Evolutionary conservation across 1,139 yeast genomes (phyloP).

Genomic region (Magnusiomyces tetraspermus): DNA sequence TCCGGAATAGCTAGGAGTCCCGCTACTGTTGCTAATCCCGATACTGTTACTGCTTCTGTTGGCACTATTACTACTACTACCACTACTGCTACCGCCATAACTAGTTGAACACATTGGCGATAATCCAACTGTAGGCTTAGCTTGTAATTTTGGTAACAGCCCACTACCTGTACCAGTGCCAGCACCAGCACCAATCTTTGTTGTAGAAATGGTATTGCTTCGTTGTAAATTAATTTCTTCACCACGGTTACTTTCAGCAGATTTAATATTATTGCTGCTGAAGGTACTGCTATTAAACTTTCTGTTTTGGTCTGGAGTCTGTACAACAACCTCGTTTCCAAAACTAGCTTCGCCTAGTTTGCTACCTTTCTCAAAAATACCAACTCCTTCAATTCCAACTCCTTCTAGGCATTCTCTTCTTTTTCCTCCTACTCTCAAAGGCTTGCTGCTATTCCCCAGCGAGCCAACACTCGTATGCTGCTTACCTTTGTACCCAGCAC

Average conservation of each 20-base stretch:
- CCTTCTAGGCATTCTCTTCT: no score
- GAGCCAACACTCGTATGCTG: neutral
- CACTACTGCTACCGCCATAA: neutral
- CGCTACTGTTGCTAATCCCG: no score
- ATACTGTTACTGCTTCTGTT: no score
- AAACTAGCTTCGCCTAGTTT: neutral
- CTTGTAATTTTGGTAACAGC: neutral
- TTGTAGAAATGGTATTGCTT: constrained; percentile 1
- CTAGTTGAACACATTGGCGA: neutral
- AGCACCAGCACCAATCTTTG: neutral
- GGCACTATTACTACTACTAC: no score
- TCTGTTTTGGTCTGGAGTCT: neutral
- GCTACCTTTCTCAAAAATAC: neutral
- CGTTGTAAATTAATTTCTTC: neutral
- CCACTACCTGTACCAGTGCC: no score
- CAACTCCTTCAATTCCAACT: no score
- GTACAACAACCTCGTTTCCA: neutral
- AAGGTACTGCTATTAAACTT: neutral
- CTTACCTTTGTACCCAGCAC: neutral
- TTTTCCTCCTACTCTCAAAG: no score
- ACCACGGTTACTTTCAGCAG: neutral
- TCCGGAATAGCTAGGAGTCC: no score
- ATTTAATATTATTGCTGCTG: neutral
- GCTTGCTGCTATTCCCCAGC: neutral
- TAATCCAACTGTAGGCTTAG: constrained; percentile 3